phyloP scores from a whole-genome alignment of 345 rosid genomes.

The Mallotus nudiflorus region DNA sequence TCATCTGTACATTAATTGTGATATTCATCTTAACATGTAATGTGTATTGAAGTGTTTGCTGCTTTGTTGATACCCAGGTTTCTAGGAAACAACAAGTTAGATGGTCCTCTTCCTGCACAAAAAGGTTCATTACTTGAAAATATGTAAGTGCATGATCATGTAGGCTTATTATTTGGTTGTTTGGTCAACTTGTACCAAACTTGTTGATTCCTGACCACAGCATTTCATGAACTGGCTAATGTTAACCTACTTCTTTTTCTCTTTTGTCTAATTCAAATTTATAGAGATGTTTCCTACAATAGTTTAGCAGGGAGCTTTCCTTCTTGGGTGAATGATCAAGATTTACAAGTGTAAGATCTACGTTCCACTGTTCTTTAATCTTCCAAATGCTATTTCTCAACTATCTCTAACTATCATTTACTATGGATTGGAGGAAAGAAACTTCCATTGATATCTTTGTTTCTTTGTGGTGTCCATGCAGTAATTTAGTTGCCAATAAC shows the following conservation, averaged over 20 bases:
- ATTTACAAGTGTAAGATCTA: constrained; percentile 51
- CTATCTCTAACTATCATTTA: background rate
- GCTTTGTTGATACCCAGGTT: constrained; percentile 50
- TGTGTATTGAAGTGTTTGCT: constrained; percentile 4
- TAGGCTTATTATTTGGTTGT: no score
- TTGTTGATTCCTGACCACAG: no score
- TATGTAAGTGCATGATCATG: constrained; percentile 71
- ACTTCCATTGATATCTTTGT: constrained; percentile 4
- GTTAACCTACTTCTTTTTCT: background rate
- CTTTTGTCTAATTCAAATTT: constrained; percentile 10
- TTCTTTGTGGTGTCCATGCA: constrained; percentile 40
- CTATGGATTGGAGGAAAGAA: constrained; percentile 7
- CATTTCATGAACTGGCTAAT: background rate
- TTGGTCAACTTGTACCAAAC: no score
- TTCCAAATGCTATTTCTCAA: background rate
- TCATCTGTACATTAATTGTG: constrained; percentile 2
- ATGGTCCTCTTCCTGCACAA: constrained; percentile 53
- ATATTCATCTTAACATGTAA: background rate
- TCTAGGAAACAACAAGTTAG: constrained; percentile 53
- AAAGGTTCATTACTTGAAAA: constrained; percentile 46
- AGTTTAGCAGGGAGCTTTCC: constrained; percentile 63
- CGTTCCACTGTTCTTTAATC: background rate
- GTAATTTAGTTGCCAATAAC: constrained; percentile 72
- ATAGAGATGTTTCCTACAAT: constrained; percentile 83
- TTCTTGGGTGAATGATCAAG: constrained; percentile 51